A percentile compares a stretch with the other conserved stretches of the same genome.
These are phyloP conservation scores for Cyclotella cryptica DNA, from an alignment of 108 stramenopile species.

Conservation along the genomic window DNA sequence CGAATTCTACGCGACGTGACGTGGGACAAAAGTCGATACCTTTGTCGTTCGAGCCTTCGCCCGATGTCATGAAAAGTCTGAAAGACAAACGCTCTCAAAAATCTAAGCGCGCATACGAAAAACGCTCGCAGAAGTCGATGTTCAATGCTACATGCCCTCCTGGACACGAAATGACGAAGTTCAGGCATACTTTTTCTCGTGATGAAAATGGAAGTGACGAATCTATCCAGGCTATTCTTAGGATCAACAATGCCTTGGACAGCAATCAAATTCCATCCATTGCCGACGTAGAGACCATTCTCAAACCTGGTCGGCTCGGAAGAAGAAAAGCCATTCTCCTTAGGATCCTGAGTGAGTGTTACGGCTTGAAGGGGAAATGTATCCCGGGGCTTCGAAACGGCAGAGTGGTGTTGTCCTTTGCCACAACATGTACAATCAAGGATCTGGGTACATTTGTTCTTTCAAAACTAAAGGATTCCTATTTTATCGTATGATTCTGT, in stretches of 20 bases:
- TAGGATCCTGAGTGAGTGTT: constrained; percentile 67
- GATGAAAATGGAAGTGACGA: constrained; percentile 9
- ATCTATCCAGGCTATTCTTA: constrained; percentile 60
- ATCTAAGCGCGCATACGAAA: constrained; percentile 66
- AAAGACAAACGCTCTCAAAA: constrained; percentile 46
- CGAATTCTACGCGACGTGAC: not conserved
- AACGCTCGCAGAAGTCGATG: constrained; percentile 28
- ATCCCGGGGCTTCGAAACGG: constrained; percentile 44
- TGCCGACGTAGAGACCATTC: constrained; percentile 65
- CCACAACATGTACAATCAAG: constrained; percentile 7
- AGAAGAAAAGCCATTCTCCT: constrained; percentile 58
- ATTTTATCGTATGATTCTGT: not conserved
- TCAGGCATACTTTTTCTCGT: constrained; percentile 10
- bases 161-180: constrained; percentile 22
- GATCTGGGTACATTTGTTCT: constrained; percentile 12
- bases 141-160: not conserved
- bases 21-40: not conserved
- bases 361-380: constrained; percentile 76
- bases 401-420: constrained; percentile 1
- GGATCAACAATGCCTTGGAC: constrained; percentile 68
- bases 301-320: constrained; percentile 56
- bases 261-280: constrained; percentile 39
- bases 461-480: constrained; percentile 5
- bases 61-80: constrained; percentile 29
- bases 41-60: constrained; percentile 46